Conservation (phyloP, 176 grass and related monocot genomes). For the Hsuehochloa calcarea region DNA sequence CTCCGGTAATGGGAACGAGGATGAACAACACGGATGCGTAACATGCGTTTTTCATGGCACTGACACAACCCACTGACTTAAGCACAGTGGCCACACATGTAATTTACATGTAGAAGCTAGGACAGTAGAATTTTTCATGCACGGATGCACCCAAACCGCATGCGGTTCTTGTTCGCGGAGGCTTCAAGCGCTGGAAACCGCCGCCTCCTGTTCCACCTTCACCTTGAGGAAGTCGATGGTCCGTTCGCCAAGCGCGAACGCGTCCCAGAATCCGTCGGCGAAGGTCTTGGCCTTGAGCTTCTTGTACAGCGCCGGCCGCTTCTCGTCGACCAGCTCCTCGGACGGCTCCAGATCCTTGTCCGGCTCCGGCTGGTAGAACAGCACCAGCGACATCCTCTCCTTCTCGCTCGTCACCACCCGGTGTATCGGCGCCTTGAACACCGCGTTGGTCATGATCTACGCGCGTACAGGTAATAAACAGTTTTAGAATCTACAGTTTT, state of each 20-base stretch:
- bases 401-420: slow-evolving; percentile 16
- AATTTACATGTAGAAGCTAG: too few relatives aligned
- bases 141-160: background rate
- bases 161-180: too few relatives aligned
- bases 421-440: slow-evolving; percentile 43
- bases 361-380: slow-evolving; percentile 52
- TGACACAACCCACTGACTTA: too few relatives aligned
- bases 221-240: slow-evolving; percentile 41
- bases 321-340: slow-evolving; percentile 30
- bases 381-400: slow-evolving; percentile 39
- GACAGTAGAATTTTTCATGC: too few relatives aligned
- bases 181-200: background rate
- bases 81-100: too few relatives aligned
- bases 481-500: too few relatives aligned
- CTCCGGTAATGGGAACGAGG: too few relatives aligned
- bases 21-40: too few relatives aligned
- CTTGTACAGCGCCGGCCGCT: slow-evolving; percentile 31
- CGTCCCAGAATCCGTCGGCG: slow-evolving; percentile 31
- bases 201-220: background rate
- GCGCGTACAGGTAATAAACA: too few relatives aligned
- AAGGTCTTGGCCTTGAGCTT: slow-evolving; percentile 33
- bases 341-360: slow-evolving; percentile 27
- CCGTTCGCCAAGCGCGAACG: slow-evolving; percentile 33
- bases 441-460: slow-evolving; percentile 49
- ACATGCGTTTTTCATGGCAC: too few relatives aligned